Evolutionary conservation across 2,329 filamentous ascomycete genomes (phyloP).

Genomic region (Arachnomyces sp.): DNA sequence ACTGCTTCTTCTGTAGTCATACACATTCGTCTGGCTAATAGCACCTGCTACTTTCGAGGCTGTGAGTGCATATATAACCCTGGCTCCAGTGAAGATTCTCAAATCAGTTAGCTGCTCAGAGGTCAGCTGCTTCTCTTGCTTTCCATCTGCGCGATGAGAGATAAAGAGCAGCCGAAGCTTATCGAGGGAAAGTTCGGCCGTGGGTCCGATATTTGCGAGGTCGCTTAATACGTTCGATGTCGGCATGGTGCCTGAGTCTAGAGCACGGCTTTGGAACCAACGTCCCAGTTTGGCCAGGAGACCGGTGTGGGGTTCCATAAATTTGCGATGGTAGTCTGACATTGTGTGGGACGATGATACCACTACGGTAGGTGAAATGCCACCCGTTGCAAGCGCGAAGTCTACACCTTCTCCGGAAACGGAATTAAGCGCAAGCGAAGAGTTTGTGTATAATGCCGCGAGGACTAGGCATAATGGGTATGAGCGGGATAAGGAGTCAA

Average conservation of each 20-base stretch:
- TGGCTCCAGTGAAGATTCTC: constrained; percentile 69
- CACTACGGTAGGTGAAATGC: constrained; percentile 73
- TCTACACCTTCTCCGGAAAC: constrained; percentile 69
- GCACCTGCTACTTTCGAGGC: constrained; percentile 79
- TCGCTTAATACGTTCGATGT: constrained; percentile 53
- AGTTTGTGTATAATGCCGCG: constrained; percentile 73
- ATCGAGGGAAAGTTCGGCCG: constrained; percentile 42
- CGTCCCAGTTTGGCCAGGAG: constrained; percentile 61
- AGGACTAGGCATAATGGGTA: constrained; percentile 76
- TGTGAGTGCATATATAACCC: constrained; percentile 78
- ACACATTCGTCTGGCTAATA: constrained; percentile 77
- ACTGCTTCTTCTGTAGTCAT: constrained; percentile 63
- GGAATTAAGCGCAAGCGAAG: constrained; percentile 80
- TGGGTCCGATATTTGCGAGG: constrained; percentile 30
- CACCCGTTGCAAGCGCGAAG: constrained; percentile 63
- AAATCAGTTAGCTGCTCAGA: constrained; percentile 69
- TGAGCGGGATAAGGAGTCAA: constrained; percentile 69
- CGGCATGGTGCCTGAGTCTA: constrained; percentile 70
- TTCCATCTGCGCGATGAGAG: constrained; percentile 61
- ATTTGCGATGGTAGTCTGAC: constrained; percentile 57
- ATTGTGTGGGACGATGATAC: constrained; percentile 70
- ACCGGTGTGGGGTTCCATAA: constrained; percentile 54
- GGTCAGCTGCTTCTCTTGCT: constrained; percentile 56
- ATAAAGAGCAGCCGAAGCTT: constrained; percentile 76
- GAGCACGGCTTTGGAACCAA: constrained; percentile 60